phyloP scores from a whole-genome alignment of 2,329 filamentous ascomycete genomes.

The Aspergillus persii region DNA sequence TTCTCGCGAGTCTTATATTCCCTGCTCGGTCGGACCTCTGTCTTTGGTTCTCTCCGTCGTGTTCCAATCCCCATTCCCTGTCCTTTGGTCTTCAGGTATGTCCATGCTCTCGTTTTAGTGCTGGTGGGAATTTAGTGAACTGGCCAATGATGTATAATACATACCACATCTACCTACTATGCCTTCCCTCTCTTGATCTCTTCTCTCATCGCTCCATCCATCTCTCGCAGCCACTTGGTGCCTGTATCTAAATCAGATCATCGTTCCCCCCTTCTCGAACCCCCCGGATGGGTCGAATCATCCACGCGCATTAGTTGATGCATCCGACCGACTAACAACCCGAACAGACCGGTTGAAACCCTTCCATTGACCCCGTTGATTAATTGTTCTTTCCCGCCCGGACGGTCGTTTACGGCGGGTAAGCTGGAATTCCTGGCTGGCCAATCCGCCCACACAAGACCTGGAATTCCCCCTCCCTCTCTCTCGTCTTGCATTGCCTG shows the following conservation, averaged over 20 bases:
- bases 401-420: conserved; percentile 35
- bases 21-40: not conserved
- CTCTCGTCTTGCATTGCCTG: not conserved
- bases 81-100: not conserved
- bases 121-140: not conserved
- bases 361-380: conserved; percentile 5
- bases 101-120: not conserved
- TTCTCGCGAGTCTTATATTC: conserved; percentile 1
- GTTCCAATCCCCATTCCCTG: not conserved
- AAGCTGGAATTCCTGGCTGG: conserved; percentile 27
- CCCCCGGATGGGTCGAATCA: not conserved
- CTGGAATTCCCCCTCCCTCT: not conserved
- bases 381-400: conserved; percentile 2
- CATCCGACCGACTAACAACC: not conserved
- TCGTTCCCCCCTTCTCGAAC: too few relatives aligned
- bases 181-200: not conserved
- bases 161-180: not conserved
- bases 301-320: not conserved
- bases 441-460: conserved; percentile 3
- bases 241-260: not conserved
- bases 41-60: not conserved
- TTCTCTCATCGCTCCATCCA: not conserved
- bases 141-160: not conserved
- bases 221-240: not conserved
- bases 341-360: not conserved